Conservation (phyloP, 2,329 filamentous ascomycete species). For the Ciborinia camelliae region DNA sequence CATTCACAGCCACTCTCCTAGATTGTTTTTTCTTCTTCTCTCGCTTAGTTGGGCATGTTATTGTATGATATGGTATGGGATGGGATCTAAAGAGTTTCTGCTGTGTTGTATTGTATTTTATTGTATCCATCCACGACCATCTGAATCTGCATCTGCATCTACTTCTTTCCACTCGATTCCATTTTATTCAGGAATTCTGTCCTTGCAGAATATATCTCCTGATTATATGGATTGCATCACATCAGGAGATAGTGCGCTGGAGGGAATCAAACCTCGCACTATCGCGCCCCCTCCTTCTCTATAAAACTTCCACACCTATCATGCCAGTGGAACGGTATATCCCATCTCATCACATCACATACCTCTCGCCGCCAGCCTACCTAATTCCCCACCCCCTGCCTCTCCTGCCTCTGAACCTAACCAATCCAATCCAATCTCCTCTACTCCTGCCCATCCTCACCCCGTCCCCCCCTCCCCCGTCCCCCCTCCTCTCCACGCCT, state of each 20-base stretch:
- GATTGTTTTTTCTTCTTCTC: constrained; percentile 68
- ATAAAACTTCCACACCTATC: constrained; percentile 56
- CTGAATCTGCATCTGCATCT: constrained; percentile 49
- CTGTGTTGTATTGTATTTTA: too few relatives aligned
- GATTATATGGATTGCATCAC: too few relatives aligned
- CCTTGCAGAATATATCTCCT: constrained; percentile 60
- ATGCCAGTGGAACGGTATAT: constrained; percentile 55
- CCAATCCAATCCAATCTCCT: constrained; percentile 65
- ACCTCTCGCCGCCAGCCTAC: constrained; percentile 63
- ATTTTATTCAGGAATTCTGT: too few relatives aligned
- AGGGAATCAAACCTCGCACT: constrained; percentile 67
- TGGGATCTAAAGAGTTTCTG: too few relatives aligned
- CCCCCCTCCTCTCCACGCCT: too few relatives aligned
- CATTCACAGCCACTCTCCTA: constrained; percentile 71
- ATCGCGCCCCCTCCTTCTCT: constrained; percentile 62
- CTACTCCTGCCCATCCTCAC: too few relatives aligned
- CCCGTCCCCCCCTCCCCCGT: too few relatives aligned
- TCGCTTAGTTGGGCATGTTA: too few relatives aligned
- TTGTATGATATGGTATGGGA: too few relatives aligned
- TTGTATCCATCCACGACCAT: too few relatives aligned
- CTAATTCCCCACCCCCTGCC: constrained; percentile 64
- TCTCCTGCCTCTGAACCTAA: too few relatives aligned
- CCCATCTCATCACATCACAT: constrained; percentile 46
- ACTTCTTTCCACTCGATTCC: constrained; percentile 54
- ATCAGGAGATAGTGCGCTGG: constrained; percentile 70